Conservation (phyloP, 1,139 yeast genomes). For the Candida frijolesensis region DNA sequence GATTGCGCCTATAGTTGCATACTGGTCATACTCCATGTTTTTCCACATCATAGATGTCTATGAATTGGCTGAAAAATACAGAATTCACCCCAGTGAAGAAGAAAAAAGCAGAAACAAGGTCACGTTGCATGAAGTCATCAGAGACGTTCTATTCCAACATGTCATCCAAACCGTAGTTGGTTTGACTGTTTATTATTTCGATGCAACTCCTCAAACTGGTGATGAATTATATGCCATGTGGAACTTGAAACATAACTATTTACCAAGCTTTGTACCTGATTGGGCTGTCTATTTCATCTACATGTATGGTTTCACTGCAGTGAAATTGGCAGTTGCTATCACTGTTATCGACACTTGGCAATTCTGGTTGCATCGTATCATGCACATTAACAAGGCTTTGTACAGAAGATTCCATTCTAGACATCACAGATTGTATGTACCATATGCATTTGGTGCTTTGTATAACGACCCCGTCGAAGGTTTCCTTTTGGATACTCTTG, state of each 20-base stretch:
- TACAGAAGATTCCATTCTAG: constrained; percentile 88
- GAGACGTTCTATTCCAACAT: constrained; percentile 86
- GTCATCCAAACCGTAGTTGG: constrained; percentile 79
- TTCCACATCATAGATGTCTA: constrained; percentile 77
- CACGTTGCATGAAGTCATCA: constrained; percentile 63
- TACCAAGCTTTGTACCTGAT: constrained; percentile 46
- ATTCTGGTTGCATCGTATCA: constrained; percentile 80
- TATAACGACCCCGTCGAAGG: constrained; percentile 96
- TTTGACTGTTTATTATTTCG: constrained; percentile 50
- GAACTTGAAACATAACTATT: constrained; percentile 50
- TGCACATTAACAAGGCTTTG: constrained; percentile 80
- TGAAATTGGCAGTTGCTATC: constrained; percentile 65
- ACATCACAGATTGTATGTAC: constrained; percentile 92
- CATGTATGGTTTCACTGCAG: constrained; percentile 59
- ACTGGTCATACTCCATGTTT: constrained; percentile 76
- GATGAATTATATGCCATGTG: constrained; percentile 71
- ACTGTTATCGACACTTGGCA: constrained; percentile 92
- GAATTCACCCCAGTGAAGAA: constrained; percentile 92
- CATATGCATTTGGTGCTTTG: constrained; percentile 95
- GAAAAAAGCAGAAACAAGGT: constrained; percentile 77
- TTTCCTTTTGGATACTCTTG: constrained; percentile 84
- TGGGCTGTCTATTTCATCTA: constrained; percentile 49
- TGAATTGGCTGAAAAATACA: constrained; percentile 74
- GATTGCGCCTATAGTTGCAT: constrained; percentile 73
- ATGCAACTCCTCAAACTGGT: constrained; percentile 70